Evolutionary conservation across 768 basidiomycete species (phyloP), one percentile per base, ranked within the genome.

Genomic region (Russula compacta): DNA sequence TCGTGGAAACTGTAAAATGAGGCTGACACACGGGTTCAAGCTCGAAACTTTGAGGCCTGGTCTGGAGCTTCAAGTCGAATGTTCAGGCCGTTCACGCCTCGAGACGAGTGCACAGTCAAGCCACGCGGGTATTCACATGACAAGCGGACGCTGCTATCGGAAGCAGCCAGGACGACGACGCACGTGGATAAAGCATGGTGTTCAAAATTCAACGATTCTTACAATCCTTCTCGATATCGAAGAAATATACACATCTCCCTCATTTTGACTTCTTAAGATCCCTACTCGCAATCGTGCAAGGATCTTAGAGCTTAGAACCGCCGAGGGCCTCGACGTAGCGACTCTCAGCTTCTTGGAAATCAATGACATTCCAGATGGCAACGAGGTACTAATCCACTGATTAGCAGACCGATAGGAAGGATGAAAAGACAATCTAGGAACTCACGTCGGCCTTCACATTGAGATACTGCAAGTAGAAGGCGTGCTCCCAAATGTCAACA

Each of bases 401-500:
- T 48, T 14, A 53, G 46, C 19, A 47, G 42, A 46, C 12, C 32
- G 29, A 48, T 38, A 21, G 12, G 32, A 29, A 50, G 21, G 33
- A 33, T 14, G 14, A 57, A 17, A 32, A 46, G 47, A 40, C 14
- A 9, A 33, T 38, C 32, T 5, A 29, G 33, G 43, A 8, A 81
- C 93, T 72, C 70, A 95, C 93, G 68, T 95, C 89, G 60, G 75
- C 83, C 81, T 95, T 95, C 71, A 92, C 92, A 75, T 95, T 97
- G 74, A 88, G 83, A 77, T 98, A 98, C 73, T 98, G 92, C 68
- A 95, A 82, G 78, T 95, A 98, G 79, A 93, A 92, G 55, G 92
- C 91, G 70, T 95, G 93, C 76, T 95, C 92, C 93, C 93, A 95
- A 70, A 95, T 84, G 66, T 95, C 93, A 67, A 97, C 86, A 47